phyloP scores from a whole-genome alignment of 1,284 basidiomycete species.

The Melampsora americana region DNA sequence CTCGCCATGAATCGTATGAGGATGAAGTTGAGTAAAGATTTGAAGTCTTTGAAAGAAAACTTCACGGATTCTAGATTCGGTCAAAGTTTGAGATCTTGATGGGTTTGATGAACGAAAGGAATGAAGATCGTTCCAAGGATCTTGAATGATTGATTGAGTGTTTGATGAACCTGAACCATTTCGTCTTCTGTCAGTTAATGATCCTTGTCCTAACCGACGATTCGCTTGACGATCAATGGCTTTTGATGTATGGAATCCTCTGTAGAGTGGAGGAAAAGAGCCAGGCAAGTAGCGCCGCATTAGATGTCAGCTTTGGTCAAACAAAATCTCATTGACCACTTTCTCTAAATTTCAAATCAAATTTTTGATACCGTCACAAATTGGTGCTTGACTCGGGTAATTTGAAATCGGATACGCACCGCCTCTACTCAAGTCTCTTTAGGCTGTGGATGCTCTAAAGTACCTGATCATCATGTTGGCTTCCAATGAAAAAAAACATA shows the following conservation, averaged over 20 bases:
- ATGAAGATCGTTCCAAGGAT: neutral
- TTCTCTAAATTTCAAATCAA: too few relatives aligned
- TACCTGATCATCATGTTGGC: too few relatives aligned
- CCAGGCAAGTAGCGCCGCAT: neutral
- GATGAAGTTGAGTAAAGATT: neutral
- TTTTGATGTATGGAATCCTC: neutral
- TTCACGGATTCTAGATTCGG: neutral
- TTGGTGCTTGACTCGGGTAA: too few relatives aligned
- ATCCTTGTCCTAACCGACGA: neutral
- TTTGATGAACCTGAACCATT: neutral
- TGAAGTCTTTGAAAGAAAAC: neutral
- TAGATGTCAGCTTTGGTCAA: neutral
- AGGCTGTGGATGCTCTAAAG: too few relatives aligned
- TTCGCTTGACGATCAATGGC: neutral
- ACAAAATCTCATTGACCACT: too few relatives aligned
- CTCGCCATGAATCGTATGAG: neutral
- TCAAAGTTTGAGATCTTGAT: neutral
- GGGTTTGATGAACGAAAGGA: neutral
- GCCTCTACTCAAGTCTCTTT: too few relatives aligned
- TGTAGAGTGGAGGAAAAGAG: neutral
- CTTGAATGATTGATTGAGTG: neutral
- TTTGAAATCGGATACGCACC: too few relatives aligned
- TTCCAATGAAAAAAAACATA: too few relatives aligned
- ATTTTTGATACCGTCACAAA: too few relatives aligned
- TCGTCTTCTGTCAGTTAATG: neutral